A percentile compares a stretch with the other conserved stretches of the same genome.
These are phyloP conservation scores for Zasmidium citrigriseum DNA, from an alignment of 2,329 filamentous ascomycete species.

Conservation along the genomic window DNA sequence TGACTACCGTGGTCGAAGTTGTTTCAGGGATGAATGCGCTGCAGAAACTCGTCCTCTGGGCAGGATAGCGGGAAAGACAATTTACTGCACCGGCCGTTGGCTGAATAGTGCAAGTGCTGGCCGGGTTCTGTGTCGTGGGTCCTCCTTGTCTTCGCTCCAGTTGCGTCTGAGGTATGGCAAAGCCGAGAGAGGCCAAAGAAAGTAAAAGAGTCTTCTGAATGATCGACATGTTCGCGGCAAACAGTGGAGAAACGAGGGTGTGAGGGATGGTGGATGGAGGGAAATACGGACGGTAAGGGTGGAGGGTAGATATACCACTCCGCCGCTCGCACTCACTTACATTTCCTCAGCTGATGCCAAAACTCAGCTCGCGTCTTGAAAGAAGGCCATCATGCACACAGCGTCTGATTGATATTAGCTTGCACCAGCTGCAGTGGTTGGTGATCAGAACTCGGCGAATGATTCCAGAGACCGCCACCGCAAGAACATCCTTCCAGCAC, in stretches of 20 bases:
- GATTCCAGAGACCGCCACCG: background rate
- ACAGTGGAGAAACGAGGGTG: conserved; percentile 7
- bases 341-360: background rate
- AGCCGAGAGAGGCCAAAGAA: conserved; percentile 4
- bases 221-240: conserved; percentile 5
- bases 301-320: conserved; percentile 9
- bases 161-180: conserved; percentile 6
- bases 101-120: background rate
- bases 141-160: background rate
- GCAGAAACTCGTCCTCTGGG: background rate
- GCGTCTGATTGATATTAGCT: conserved; percentile 3
- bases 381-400: conserved; percentile 7
- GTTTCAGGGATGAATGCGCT: background rate
- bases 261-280: background rate
- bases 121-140: background rate
- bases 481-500: background rate
- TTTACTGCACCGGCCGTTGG: background rate
- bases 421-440: background rate
- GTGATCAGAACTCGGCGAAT: conserved; percentile 15
- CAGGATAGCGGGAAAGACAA: background rate
- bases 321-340: background rate
- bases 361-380: background rate
- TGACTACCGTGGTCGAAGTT: background rate
- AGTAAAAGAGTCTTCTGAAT: conserved; percentile 3
- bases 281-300: background rate